A percentile compares a stretch with the other conserved stretches of the same genome.
These are phyloP conservation scores for Tulasnella sp. DNA, from an alignment of 768 basidiomycete species.

Conservation along the genomic window DNA sequence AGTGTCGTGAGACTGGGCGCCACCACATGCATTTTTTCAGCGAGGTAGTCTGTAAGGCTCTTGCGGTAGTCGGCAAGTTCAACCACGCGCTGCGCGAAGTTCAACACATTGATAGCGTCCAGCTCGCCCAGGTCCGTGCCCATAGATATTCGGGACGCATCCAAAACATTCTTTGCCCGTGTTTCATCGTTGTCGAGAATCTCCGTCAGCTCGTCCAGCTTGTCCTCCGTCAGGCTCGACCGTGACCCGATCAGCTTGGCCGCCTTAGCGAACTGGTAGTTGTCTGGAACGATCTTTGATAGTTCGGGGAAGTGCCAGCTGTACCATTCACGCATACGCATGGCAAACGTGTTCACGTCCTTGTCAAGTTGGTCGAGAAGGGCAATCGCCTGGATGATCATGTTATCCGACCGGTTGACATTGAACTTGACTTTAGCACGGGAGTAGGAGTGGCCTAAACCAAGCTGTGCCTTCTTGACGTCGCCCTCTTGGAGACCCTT, in stretches of 20 bases:
- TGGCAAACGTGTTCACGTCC: constrained; percentile 96
- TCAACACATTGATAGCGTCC: constrained; percentile 89
- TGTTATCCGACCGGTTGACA: constrained; percentile 92
- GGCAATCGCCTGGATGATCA: constrained; percentile 99
- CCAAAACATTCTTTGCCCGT: constrained; percentile 84
- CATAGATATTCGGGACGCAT: constrained; percentile 90
- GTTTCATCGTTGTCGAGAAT: constrained; percentile 76
- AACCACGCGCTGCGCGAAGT: constrained; percentile 82
- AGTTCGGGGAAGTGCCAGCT: constrained; percentile 99
- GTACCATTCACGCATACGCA: constrained; percentile 98
- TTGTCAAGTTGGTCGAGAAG: constrained; percentile 98
- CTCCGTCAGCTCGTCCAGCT: constrained; percentile 62
- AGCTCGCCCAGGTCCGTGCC: constrained; percentile 81
- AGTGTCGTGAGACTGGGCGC: constrained; percentile 87
- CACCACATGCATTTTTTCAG: constrained; percentile 97
- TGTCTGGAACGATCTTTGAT: constrained; percentile 83
- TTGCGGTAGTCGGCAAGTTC: constrained; percentile 91
- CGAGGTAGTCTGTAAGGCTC: constrained; percentile 69
- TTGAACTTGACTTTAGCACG: constrained; percentile 97
- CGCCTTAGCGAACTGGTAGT: constrained; percentile 80
- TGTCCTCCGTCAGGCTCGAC: constrained; percentile 63
- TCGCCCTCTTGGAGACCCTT: constrained; percentile 81
- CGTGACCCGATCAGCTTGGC: constrained; percentile 86
- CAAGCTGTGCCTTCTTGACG: constrained; percentile 85
- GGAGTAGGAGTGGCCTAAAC: constrained; percentile 94